phyloP scores from a whole-genome alignment of 2,329 filamentous ascomycete species.

The Hymenoscyphus linearis region DNA sequence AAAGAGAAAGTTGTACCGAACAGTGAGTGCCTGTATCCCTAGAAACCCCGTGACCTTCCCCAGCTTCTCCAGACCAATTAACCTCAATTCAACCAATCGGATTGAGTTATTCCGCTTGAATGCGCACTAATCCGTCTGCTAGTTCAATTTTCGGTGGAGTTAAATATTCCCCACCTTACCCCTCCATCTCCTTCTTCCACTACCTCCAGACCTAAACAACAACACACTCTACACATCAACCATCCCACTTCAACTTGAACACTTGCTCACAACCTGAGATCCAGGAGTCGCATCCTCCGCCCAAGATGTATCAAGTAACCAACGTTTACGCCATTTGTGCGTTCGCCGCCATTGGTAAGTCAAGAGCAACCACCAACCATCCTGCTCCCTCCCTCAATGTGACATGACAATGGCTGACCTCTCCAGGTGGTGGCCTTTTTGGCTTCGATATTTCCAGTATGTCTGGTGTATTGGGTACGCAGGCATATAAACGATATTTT shows the following conservation, averaged over 20 bases:
- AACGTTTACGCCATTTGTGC: slow-evolving; percentile 57
- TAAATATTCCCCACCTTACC: not conserved
- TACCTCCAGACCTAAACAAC: not conserved
- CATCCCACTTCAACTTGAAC: not conserved
- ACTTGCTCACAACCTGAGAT: not conserved
- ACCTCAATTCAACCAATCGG: not conserved
- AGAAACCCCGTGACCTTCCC: not conserved
- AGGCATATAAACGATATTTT: slow-evolving; percentile 69
- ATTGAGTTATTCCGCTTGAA: not conserved
- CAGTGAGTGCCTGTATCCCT: not conserved
- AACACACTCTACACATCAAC: not conserved
- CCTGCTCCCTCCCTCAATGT: not conserved
- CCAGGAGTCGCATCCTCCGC: not conserved
- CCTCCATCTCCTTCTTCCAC: not conserved
- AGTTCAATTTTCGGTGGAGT: not conserved
- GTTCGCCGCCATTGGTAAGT: slow-evolving; percentile 56
- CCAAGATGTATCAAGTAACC: slow-evolving; percentile 31
- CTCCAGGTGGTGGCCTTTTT: slow-evolving; percentile 61
- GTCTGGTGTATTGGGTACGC: slow-evolving; percentile 61
- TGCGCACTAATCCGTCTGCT: not conserved
- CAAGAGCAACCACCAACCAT: not conserved
- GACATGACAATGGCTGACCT: not conserved
- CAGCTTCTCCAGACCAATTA: not conserved
- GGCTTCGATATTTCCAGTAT: slow-evolving; percentile 77
- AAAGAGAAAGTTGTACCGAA: not conserved